These are phyloP conservation scores for Penicillium sp. DNA, from an alignment of 2,329 filamentous ascomycete species.

Conservation along the genomic window DNA sequence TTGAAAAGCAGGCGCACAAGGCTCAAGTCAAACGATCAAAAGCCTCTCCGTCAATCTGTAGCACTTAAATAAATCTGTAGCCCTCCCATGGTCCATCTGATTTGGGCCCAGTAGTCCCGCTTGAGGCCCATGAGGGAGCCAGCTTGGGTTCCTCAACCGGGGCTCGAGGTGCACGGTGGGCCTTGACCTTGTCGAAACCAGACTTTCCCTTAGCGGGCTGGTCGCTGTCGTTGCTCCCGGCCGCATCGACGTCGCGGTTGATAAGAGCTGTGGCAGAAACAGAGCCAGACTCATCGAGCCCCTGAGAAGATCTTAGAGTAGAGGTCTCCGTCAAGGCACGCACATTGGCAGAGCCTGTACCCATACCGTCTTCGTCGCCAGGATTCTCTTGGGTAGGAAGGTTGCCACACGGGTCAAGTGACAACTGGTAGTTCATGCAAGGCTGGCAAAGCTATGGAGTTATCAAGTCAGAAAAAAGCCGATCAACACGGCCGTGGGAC, in stretches of 20 bases:
- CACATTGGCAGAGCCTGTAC: not conserved
- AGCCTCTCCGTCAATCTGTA: not conserved
- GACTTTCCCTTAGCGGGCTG: not conserved
- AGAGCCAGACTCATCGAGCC: not conserved
- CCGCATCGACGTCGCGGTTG: not conserved
- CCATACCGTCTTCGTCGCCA: not conserved
- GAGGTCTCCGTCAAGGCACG: too few relatives aligned
- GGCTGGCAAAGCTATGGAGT: constrained; percentile 1
- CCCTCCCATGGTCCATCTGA: not conserved
- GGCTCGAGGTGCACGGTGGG: not conserved
- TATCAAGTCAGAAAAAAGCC: not conserved
- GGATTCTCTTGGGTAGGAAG: not conserved
- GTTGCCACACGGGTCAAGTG: not conserved
- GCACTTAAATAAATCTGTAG: not conserved
- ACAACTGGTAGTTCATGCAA: constrained; percentile 16
- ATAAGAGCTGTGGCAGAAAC: not conserved
- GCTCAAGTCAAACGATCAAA: too few relatives aligned
- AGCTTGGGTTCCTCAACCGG: not conserved
- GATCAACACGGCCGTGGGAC: too few relatives aligned
- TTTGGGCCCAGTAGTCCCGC: not conserved
- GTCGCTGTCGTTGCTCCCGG: not conserved
- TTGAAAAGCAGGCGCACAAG: too few relatives aligned
- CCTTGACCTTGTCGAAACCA: constrained; percentile 5
- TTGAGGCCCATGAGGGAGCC: not conserved
- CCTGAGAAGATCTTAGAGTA: too few relatives aligned